These are phyloP conservation scores for Phytophthora pluvialis DNA, from an alignment of 352 stramenopile genomes.

Conservation along the genomic window DNA sequence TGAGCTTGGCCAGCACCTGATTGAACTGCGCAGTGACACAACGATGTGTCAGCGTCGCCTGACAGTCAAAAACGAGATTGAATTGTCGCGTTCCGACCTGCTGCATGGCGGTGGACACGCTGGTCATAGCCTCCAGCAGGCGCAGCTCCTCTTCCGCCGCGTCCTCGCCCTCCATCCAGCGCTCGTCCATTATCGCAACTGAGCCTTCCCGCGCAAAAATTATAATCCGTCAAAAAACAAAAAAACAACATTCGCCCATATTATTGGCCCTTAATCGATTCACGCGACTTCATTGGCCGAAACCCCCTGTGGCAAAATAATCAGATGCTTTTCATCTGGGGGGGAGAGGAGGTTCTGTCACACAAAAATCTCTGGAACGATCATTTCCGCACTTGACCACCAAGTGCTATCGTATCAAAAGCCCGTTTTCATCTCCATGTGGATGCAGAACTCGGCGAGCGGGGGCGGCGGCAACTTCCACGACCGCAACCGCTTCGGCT, in stretches of 20 bases:
- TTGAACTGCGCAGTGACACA: constrained; percentile 54
- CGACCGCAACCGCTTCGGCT: constrained; percentile 55
- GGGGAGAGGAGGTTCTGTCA: constrained; percentile 11
- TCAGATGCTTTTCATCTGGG: constrained; percentile 33
- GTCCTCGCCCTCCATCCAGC: constrained; percentile 36
- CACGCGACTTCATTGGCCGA: constrained; percentile 4
- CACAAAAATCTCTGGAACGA: constrained; percentile 22
- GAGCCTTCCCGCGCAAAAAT: constrained; percentile 2
- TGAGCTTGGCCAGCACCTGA: constrained; percentile 53
- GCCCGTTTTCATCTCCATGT: constrained; percentile 40
- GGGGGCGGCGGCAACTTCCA: constrained; percentile 50
- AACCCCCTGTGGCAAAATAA: constrained; percentile 12
- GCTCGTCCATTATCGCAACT: constrained; percentile 34
- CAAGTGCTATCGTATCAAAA: constrained; percentile 9
- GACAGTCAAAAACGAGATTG: no score
- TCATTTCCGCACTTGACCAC: constrained; percentile 8
- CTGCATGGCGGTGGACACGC: constrained; percentile 49
- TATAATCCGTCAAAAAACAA: no score
- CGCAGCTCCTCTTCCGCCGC: constrained; percentile 56
- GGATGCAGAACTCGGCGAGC: constrained; percentile 74
- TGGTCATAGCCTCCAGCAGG: constrained; percentile 51
- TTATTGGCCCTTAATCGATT: constrained; percentile 11
- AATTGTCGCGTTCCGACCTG: constrained; percentile 34
- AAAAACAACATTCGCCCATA: background rate
- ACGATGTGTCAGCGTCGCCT: no score